Conservation (phyloP, 208 protist genomes). For the Crithidia brevicula region DNA sequence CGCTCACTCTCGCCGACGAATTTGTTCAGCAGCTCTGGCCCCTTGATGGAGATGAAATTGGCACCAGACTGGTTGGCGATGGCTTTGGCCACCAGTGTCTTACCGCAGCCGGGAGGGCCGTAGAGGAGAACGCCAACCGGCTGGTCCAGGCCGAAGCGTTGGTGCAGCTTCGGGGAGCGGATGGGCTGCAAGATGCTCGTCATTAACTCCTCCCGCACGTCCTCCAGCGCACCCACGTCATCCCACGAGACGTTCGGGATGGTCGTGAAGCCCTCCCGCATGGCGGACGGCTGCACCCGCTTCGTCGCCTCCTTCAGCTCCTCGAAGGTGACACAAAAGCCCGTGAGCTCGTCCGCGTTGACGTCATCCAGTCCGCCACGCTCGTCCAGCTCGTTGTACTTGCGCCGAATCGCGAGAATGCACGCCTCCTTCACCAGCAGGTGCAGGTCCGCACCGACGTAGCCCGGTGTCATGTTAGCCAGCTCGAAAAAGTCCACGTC, state of each 20-base stretch:
- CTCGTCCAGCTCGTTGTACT: constrained; percentile 73
- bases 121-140: constrained; percentile 97
- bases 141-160: constrained; percentile 87
- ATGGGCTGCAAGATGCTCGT: constrained; percentile 94
- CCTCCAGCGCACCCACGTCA: constrained; percentile 97
- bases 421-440: constrained; percentile 95
- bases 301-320: constrained; percentile 93
- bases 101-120: constrained; percentile 99
- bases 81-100: constrained; percentile 96
- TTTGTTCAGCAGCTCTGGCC: constrained; percentile 98
- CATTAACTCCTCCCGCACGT: constrained; percentile 94
- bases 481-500: constrained; percentile 95
- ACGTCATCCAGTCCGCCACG: constrained; percentile 20
- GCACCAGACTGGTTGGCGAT: constrained; percentile 95
- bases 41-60: constrained; percentile 99
- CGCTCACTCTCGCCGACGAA: constrained; percentile 99
- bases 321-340: constrained; percentile 79
- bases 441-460: constrained; percentile 98
- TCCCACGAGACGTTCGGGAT: constrained; percentile 98
- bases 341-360: constrained; percentile 51
- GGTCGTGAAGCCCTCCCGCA: constrained; percentile 96
- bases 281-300: constrained; percentile 97
- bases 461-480: constrained; percentile 96
- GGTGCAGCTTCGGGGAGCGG: constrained; percentile 90
- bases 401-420: constrained; percentile 88